Evolutionary conservation across 495 filamentous ascomycete genomes (phyloP).

Genomic region (Viridothelium virens): DNA sequence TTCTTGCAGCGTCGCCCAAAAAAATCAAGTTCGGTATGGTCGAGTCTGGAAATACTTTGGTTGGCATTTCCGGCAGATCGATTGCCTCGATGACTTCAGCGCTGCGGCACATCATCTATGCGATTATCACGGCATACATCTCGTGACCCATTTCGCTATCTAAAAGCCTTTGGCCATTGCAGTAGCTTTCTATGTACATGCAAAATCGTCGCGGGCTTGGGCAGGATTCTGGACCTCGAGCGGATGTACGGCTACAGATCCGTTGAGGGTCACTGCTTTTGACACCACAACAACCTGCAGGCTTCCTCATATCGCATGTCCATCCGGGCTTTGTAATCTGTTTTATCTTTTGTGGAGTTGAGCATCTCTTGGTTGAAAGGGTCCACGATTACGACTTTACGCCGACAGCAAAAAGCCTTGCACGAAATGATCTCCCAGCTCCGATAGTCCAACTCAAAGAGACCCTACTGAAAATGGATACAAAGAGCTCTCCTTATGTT

Average conservation of each 20-base stretch:
- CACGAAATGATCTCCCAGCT: too few relatives aligned
- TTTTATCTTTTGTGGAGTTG: neutral
- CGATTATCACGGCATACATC: neutral
- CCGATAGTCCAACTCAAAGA: too few relatives aligned
- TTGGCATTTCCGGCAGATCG: neutral
- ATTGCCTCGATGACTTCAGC: conserved; percentile 8
- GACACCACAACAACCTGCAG: too few relatives aligned
- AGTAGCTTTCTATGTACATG: neutral
- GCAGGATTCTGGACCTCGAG: neutral
- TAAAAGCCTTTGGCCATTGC: neutral
- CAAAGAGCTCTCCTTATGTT: conserved; percentile 29
- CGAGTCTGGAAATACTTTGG: neutral
- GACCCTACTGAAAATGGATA: neutral
- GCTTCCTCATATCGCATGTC: neutral
- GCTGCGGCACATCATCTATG: neutral
- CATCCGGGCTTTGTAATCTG: neutral
- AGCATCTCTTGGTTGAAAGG: neutral
- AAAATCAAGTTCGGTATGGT: neutral
- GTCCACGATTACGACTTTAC: neutral
- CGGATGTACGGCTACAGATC: neutral
- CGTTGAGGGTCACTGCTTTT: too few relatives aligned
- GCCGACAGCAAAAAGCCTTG: too few relatives aligned
- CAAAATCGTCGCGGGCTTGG: neutral
- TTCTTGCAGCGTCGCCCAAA: neutral
- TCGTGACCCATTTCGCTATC: neutral